These are phyloP conservation scores for Turnera subulata DNA, from an alignment of 345 rosid species.

Conservation along the genomic window DNA sequence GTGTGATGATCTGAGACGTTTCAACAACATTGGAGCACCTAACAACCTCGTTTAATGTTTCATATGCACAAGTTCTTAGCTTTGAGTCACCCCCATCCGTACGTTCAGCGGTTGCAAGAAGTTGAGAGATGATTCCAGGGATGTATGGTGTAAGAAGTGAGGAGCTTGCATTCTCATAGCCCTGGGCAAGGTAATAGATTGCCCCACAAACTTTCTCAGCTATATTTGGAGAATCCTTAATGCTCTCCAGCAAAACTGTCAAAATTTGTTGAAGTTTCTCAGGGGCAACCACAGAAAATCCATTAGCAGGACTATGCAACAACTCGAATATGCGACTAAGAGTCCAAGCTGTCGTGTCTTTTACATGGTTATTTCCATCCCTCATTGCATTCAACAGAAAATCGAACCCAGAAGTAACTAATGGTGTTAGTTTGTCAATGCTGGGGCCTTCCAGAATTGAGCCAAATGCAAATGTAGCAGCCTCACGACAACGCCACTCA, in stretches of 20 bases:
- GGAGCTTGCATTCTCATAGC: slow-evolving; percentile 70
- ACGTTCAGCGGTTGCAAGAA: slow-evolving; percentile 71
- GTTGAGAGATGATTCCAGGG: slow-evolving; percentile 53
- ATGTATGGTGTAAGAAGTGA: slow-evolving; percentile 69
- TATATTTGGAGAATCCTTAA: slow-evolving; percentile 75
- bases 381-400: slow-evolving; percentile 76
- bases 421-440: slow-evolving; percentile 64
- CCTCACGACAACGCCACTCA: slow-evolving; percentile 87
- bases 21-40: slow-evolving; percentile 72
- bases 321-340: slow-evolving; percentile 88
- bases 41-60: slow-evolving; percentile 86
- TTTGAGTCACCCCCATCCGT: slow-evolving; percentile 64
- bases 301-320: slow-evolving; percentile 67
- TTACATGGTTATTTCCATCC: slow-evolving; percentile 86
- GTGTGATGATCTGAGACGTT: slow-evolving; percentile 55
- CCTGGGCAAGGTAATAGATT: slow-evolving; percentile 88
- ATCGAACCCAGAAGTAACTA: slow-evolving; percentile 70
- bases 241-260: slow-evolving; percentile 61
- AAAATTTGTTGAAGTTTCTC: slow-evolving; percentile 63
- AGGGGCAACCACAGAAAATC: slow-evolving; percentile 59
- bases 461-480: slow-evolving; percentile 94
- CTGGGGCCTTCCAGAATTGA: slow-evolving; percentile 92
- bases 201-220: slow-evolving; percentile 96
- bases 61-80: slow-evolving; percentile 79
- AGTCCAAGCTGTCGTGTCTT: slow-evolving; percentile 96